Base-by-base conservation (phyloP, 2,329 filamentous ascomycete species). In the Blumeriella jaapii region DNA sequence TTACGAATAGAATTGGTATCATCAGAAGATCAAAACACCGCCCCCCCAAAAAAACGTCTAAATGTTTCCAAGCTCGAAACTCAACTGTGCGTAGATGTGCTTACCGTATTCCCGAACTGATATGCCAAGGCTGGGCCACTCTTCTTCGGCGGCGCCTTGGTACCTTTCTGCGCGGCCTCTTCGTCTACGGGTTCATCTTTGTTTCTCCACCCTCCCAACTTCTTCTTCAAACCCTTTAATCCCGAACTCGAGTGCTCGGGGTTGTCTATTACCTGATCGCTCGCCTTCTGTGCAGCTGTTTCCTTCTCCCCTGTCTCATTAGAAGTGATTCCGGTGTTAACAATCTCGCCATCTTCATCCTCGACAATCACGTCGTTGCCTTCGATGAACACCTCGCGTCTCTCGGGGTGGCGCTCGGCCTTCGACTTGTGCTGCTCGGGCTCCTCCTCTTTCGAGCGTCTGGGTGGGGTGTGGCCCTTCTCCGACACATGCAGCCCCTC, bases 281-380 rank as follows among this genome's bases (percentile, higher is more conserved):
- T 52, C 2, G 61, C 39, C 30, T 69, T 53, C 2, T 63, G 47
- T 29, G 59, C 51, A 1, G 62, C 39, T 30, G 67, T 61, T 40
- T 62, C 57, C 6, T 53, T 61, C 41, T 65, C 61, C 23, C 61
- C 61, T 22, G 61, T 53, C 50, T 18, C 29, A 5, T 31, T 26
- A 9, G 46, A 54, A 8, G 56, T 67, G 26, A 71, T 59, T 45
- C 78, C 67, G 0, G 83, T 72, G 12, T 73, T 73, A 5, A 95
- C 56, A 2, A 95, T 87, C 36, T 95, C 87, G 6, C 89, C 89
- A 38, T 94, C 80, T 43, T 78, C 67, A 49, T 93, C 82, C 58
- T 96, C 89, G 37, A 93, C 74, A 5, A 95, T 63, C 24, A 91
- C 70, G 14, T 93, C 60, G 34, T 78, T 57, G 1, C 87, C 86